These are phyloP conservation scores for Agastache rugosa DNA, from an alignment of 257 asterid genomes.

Conservation along the genomic window DNA sequence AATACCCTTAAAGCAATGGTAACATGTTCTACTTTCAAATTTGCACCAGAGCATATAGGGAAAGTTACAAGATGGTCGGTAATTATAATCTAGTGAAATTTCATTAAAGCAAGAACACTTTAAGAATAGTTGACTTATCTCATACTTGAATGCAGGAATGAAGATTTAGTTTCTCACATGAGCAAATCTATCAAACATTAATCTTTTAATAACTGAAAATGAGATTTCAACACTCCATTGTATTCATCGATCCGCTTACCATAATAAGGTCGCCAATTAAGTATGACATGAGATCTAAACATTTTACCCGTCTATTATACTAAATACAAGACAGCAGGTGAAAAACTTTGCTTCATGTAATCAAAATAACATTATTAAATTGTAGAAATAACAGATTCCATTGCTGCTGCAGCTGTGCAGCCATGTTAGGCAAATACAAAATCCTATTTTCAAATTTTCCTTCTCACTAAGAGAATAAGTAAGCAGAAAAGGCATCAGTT, in stretches of 20 bases:
- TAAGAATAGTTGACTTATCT: constrained; percentile 34
- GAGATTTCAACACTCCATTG: background rate
- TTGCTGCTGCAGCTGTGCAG: constrained; percentile 20
- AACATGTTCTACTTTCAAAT: background rate
- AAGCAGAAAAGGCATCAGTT: background rate
- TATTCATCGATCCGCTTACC: constrained; percentile 14
- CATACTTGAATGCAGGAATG: constrained; percentile 18
- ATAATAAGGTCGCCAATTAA: constrained; percentile 23
- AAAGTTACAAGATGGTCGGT: background rate
- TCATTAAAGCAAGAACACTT: constrained; percentile 8
- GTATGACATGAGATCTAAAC: constrained; percentile 45
- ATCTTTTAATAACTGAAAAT: constrained; percentile 10
- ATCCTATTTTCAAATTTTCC: background rate
- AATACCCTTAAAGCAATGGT: background rate
- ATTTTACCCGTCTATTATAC: constrained; percentile 10
- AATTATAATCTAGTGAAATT: constrained; percentile 7
- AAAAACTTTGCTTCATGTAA: constrained; percentile 4
- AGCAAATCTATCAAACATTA: background rate
- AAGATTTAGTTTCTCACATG: constrained; percentile 18
- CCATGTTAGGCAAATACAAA: constrained; percentile 27
- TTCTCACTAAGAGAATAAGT: constrained; percentile 3
- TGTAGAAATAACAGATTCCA: constrained; percentile 25
- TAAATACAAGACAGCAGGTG: constrained; percentile 16
- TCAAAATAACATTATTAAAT: constrained; percentile 6
- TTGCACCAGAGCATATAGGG: background rate